Conservation (phyloP, 768 basidiomycete species). For the Suillus ampliporus region DNA sequence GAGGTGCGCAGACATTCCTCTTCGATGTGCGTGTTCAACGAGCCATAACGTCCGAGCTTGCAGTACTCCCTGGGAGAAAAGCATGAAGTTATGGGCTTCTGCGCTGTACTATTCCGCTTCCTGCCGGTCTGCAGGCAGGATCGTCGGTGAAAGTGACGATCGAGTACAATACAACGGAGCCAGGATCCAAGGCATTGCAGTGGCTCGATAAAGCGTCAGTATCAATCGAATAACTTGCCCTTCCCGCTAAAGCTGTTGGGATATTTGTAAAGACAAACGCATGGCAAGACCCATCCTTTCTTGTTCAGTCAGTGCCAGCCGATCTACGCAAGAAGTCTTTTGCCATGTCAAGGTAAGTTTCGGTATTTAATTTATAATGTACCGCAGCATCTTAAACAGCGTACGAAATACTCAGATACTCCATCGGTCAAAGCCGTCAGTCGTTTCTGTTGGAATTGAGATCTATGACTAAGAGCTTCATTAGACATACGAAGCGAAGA, state of each 20-base stretch:
- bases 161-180: slow-evolving; percentile 74
- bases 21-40: neutral
- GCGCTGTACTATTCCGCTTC: slow-evolving; percentile 68
- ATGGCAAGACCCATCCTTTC: slow-evolving; percentile 84
- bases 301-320: slow-evolving; percentile 95
- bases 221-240: neutral
- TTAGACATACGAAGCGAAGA: slow-evolving; percentile 84
- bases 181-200: slow-evolving; percentile 74
- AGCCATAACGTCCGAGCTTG: neutral
- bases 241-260: slow-evolving; percentile 1
- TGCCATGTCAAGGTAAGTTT: slow-evolving; percentile 73
- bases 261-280: slow-evolving; percentile 66
- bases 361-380: neutral
- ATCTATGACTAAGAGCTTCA: slow-evolving; percentile 1
- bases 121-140: slow-evolving; percentile 38
- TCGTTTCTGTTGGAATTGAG: slow-evolving; percentile 9
- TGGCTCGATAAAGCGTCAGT: slow-evolving; percentile 85
- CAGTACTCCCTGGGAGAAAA: slow-evolving; percentile 61
- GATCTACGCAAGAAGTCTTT: slow-evolving; percentile 82
- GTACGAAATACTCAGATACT: slow-evolving; percentile 56
- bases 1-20: slow-evolving; percentile 44
- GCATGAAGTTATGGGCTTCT: slow-evolving; percentile 78
- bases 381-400: no score
- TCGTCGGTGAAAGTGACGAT: slow-evolving; percentile 54
- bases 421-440: slow-evolving; percentile 85